phyloP scores from a whole-genome alignment of 2,329 filamentous ascomycete species.

The Sporothrix humicola region DNA sequence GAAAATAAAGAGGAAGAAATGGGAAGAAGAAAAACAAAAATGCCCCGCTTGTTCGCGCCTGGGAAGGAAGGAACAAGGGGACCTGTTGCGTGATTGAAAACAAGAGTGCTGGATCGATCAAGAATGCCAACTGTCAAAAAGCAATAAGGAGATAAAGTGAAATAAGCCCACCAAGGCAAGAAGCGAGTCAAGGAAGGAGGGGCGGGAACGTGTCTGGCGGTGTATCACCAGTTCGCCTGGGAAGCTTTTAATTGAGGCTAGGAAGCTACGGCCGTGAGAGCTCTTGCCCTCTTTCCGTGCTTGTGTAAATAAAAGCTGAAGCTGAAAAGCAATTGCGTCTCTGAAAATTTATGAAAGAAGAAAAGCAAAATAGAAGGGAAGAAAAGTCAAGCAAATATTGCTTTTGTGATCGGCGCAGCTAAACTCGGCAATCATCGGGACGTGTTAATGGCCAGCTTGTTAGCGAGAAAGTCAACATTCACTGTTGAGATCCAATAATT shows the following conservation, averaged over 20 bases:
- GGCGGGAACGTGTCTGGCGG: background rate
- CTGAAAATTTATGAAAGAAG: background rate
- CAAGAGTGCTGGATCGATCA: slow-evolving; percentile 20
- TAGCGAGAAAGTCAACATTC: background rate
- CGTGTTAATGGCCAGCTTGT: background rate
- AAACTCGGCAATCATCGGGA: background rate
- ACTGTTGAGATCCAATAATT: background rate
- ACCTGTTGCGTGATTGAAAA: background rate
- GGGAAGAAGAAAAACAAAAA: background rate
- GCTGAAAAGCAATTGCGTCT: background rate
- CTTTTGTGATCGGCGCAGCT: slow-evolving; percentile 6
- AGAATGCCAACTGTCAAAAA: background rate
- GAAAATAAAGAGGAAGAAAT: background rate
- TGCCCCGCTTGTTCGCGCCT: slow-evolving; percentile 17
- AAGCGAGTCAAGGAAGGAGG: background rate
- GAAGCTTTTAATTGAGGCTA: background rate
- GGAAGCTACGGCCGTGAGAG: background rate
- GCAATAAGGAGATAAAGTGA: background rate
- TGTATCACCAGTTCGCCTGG: background rate
- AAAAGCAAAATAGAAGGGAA: background rate
- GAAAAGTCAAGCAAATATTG: too few species aligned
- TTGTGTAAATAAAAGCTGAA: background rate
- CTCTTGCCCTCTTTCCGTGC: background rate
- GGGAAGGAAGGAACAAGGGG: slow-evolving; percentile 11
- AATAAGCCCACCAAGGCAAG: background rate